Evolutionary conservation across 352 stramenopile genomes (phyloP), one percentile per base, ranked within the genome.

Genomic region (Globisporangium barbulae): DNA sequence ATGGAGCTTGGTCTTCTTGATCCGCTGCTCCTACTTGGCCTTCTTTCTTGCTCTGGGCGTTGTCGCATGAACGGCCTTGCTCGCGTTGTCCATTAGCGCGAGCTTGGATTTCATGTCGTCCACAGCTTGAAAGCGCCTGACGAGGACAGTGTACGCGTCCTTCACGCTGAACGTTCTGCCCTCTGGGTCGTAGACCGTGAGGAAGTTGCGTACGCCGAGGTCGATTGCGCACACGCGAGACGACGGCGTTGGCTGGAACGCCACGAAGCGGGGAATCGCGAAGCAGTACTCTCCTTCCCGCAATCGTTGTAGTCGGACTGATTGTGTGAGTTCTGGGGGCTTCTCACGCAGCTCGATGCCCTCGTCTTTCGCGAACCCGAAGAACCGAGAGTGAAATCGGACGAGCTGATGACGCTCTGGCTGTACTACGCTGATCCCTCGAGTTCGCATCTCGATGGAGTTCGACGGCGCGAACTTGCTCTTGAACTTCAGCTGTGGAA

Each of bases 401-500:
- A 12, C 3, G 35, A 41, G 35, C 35, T 8, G 6, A 41, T 13
- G 5, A 15, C 8, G 1, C 35, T 41, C 35, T 41, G 1, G 35
- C 1, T 12, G 35, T 13, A 13, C 35, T 1, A 13, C 35, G 2
- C 4, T 13, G 35, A 41, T 41, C 35, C 4, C 8, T 6, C 35
- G 35, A 13, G 35, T 8, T 41, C 35, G 35, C 12, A 41, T 41
- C 3, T 41, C 35, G 9, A 41, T 41, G 1, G 35, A 15, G n/a
- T 59, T 59, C n/a, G 49, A 39, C 0, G 1, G 25, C 5, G 25
- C 10, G 6, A 56, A 42, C 28, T 56, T 56, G 50, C 28, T 41
- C 50, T 56, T 56, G 50, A 22, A 42, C 15, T 41, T 25, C 7
- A 56, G 50, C 25, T 56, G 28, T 21, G 50, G 50, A 28, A 56